Percentiles rank a stretch among this genome's conserved stretches.
These are phyloP conservation scores for Pleodorina starrii DNA, from an alignment of 139 green algal species.

Conservation along the genomic window DNA sequence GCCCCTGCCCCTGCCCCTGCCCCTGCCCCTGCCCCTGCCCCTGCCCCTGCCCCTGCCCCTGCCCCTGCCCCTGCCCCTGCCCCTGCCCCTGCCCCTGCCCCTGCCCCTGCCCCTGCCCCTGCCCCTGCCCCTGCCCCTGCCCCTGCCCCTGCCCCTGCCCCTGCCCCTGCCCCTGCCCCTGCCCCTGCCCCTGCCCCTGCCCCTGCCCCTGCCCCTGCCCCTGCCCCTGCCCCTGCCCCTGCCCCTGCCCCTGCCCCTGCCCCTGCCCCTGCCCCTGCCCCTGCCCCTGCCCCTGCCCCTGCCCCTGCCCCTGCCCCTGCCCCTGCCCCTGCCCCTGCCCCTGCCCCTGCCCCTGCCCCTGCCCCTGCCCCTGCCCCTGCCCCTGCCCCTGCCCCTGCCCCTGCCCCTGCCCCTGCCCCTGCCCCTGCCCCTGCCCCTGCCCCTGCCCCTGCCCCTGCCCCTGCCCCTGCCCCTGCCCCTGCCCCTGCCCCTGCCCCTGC, in stretches of 20 bases:
- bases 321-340: not conserved
- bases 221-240: not conserved
- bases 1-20: not conserved
- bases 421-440: not conserved
- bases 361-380: not conserved
- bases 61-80: not conserved
- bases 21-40: not conserved
- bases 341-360: not conserved
- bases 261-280: not conserved
- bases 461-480: not conserved
- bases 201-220: not conserved
- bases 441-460: not conserved
- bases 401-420: not conserved
- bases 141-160: not conserved
- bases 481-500: not conserved
- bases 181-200: not conserved
- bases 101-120: not conserved
- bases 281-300: not conserved
- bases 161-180: not conserved
- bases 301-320: not conserved
- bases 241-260: not conserved
- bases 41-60: not conserved
- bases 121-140: not conserved
- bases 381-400: not conserved
- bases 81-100: not conserved